phyloP scores from a whole-genome alignment of 2,329 filamentous ascomycete species.

The Stemphylium beticola region DNA sequence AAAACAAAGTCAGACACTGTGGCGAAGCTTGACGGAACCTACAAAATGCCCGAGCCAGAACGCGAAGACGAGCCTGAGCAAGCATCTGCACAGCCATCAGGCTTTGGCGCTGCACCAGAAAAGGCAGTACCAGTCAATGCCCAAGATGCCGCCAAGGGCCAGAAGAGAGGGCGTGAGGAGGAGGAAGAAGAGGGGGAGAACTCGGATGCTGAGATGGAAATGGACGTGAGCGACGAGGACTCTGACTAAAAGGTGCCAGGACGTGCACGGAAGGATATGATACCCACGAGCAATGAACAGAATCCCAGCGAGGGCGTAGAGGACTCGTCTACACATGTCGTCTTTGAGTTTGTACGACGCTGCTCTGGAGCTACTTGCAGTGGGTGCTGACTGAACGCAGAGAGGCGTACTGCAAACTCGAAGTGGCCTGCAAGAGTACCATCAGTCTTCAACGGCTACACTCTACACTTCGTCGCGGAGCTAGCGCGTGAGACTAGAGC shows the following conservation, averaged over 20 bases:
- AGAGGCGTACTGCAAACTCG: background rate
- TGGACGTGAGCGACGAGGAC: constrained; percentile 78
- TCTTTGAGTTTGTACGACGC: constrained; percentile 8
- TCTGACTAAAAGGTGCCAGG: constrained; percentile 44
- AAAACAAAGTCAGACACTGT: constrained; percentile 88
- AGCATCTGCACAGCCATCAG: constrained; percentile 52
- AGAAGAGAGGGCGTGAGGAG: constrained; percentile 70
- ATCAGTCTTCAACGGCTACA: background rate
- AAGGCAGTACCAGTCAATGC: constrained; percentile 42
- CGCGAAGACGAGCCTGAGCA: constrained; percentile 28
- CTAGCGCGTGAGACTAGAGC: background rate
- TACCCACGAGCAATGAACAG: constrained; percentile 22
- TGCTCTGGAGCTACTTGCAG: background rate
- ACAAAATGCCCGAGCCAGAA: constrained; percentile 66
- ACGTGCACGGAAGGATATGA: constrained; percentile 10
- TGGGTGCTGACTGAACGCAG: constrained; percentile 10
- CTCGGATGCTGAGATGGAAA: constrained; percentile 61
- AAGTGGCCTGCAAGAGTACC: background rate
- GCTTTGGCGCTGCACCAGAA: constrained; percentile 38
- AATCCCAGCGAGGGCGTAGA: background rate
- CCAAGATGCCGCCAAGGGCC: constrained; percentile 58
- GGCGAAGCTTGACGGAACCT: constrained; percentile 90
- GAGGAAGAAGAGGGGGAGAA: constrained; percentile 64
- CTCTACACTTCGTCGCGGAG: background rate
- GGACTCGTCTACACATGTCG: background rate